Percentiles rank a stretch among this genome's conserved stretches.
Evolutionary conservation across 208 protist genomes (phyloP).

Genomic region (Balamuthia mandrillaris): DNA sequence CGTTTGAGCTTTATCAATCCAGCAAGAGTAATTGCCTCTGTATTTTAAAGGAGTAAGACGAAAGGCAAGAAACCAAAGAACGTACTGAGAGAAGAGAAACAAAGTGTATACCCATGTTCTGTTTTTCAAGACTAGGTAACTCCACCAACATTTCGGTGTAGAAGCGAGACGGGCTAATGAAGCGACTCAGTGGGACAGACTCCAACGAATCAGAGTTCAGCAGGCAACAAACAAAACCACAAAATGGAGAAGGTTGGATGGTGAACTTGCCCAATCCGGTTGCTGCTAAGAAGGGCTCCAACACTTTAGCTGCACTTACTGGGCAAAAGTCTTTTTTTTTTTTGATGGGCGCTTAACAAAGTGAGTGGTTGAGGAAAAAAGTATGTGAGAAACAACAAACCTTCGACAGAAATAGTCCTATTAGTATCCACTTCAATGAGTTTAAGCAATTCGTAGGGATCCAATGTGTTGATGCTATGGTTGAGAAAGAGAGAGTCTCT

Average conservation of each 20-base stretch:
- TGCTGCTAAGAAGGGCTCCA: conserved; percentile 12
- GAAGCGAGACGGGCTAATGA: conserved; percentile 20
- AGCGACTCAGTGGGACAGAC: neutral
- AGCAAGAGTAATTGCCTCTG: neutral
- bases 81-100: neutral
- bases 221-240: conserved; percentile 8
- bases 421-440: neutral
- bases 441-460: neutral
- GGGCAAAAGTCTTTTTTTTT: conserved; percentile 13
- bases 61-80: too few relatives aligned
- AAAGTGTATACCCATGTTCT: neutral
- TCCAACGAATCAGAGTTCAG: neutral
- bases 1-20: neutral
- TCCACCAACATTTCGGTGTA: conserved; percentile 5
- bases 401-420: neutral
- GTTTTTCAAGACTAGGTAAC: neutral
- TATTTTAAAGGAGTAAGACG: too few relatives aligned
- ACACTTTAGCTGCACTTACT: neutral
- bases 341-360: too few relatives aligned
- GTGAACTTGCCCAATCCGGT: conserved; percentile 22
- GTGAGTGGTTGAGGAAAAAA: too few relatives aligned
- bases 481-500: too few relatives aligned
- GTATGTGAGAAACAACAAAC: neutral
- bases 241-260: conserved; percentile 25
- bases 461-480: conserved; percentile 17